Percentiles rank a stretch among this genome's conserved stretches.
Evolutionary conservation across 768 basidiomycete species (phyloP).

Genomic region (Leccinum truebloodii): DNA sequence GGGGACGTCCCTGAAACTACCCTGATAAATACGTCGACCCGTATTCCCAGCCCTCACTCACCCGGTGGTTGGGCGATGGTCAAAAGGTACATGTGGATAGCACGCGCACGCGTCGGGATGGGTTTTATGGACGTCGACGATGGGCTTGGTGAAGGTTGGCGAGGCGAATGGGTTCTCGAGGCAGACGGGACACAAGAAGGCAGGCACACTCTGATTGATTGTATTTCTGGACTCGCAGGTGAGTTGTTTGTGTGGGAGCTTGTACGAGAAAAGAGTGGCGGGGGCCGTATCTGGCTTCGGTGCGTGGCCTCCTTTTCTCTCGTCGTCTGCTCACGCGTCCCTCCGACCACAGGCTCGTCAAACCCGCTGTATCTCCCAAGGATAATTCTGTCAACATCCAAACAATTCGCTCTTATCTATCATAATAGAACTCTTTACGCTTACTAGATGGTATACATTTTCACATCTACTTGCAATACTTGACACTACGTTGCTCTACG

Average conservation of each 20-base stretch:
- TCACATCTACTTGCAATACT: constrained; percentile 5
- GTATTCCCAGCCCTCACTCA: constrained; percentile 61
- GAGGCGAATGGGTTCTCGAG: constrained; percentile 79
- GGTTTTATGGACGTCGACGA: constrained; percentile 36
- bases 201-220: constrained; percentile 54
- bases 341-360: constrained; percentile 20
- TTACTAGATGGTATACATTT: constrained; percentile 17
- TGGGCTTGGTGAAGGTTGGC: constrained; percentile 66
- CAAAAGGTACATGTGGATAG: constrained; percentile 68
- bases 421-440: constrained; percentile 21
- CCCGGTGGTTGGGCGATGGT: constrained; percentile 60
- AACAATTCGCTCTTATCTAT: constrained; percentile 24
- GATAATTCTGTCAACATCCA: constrained; percentile 24
- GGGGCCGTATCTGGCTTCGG: constrained; percentile 66
- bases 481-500: constrained; percentile 3
- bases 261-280: constrained; percentile 59
- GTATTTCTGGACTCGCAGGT: constrained; percentile 42
- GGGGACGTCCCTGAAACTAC: constrained; percentile 47
- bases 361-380: constrained; percentile 21
- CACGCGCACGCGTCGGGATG: constrained; percentile 43
- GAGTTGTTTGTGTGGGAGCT: constrained; percentile 50
- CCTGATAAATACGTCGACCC: constrained; percentile 38
- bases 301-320: constrained; percentile 28
- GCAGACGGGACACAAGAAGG: constrained; percentile 75
- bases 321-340: not conserved